A percentile compares a stretch with the other conserved stretches of the same genome.
These are phyloP conservation scores for Porpolomopsis calyptriformis DNA, from an alignment of 768 basidiomycete species.

Conservation along the genomic window DNA sequence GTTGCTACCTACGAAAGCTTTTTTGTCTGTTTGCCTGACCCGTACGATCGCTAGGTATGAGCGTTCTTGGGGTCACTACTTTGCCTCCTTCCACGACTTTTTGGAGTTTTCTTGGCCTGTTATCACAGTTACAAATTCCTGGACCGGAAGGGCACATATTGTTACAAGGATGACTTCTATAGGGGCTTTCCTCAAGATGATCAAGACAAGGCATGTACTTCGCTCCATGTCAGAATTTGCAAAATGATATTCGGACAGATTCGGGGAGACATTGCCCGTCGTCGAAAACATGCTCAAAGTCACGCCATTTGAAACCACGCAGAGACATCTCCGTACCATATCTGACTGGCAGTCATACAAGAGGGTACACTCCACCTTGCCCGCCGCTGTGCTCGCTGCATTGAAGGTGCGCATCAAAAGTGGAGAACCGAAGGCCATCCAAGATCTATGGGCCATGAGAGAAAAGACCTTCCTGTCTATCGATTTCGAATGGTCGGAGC, in stretches of 20 bases:
- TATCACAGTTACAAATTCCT: conserved; percentile 63
- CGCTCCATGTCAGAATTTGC: background rate
- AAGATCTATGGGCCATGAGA: conserved; percentile 53
- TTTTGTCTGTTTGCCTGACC: background rate
- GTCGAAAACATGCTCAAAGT: conserved; percentile 65
- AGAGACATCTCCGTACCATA: conserved; percentile 61
- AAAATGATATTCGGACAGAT: too few species aligned
- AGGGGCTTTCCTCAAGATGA: conserved; percentile 73
- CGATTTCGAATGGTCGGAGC: conserved; percentile 68
- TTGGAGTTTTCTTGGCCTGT: conserved; percentile 77
- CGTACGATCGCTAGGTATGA: conserved; percentile 47
- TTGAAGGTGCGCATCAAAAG: conserved; percentile 51
- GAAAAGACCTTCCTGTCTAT: conserved; percentile 71
- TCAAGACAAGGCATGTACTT: conserved; percentile 55
- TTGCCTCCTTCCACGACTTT: conserved; percentile 71
- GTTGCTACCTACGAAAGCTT: background rate
- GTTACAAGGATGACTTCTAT: conserved; percentile 67
- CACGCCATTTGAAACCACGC: conserved; percentile 55
- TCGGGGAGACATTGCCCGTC: conserved; percentile 63
- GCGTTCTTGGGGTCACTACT: conserved; percentile 68
- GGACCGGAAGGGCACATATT: conserved; percentile 66
- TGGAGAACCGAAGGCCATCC: conserved; percentile 57
- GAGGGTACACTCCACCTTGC: conserved; percentile 59
- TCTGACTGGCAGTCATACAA: conserved; percentile 58
- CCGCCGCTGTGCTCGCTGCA: conserved; percentile 56